A percentile compares a stretch with the other conserved stretches of the same genome.
Evolutionary conservation across 2,329 filamentous ascomycete species (phyloP).

Genomic region (Talaromyces sp.): DNA sequence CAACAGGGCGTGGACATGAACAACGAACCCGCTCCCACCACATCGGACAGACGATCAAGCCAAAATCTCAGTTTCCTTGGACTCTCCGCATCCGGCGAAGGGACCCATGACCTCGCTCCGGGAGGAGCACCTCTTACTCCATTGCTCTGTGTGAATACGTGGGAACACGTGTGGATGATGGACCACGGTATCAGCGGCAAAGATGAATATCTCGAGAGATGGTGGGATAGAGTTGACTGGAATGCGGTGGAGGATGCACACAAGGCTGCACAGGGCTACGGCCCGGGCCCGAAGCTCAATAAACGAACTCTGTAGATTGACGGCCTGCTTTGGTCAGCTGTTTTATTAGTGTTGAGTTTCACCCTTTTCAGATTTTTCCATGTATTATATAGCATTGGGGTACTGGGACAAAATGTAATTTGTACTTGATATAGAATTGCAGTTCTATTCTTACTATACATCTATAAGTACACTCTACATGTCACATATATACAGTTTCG

Average conservation of each 20-base stretch:
- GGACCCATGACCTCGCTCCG: constrained; percentile 39
- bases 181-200: constrained; percentile 81
- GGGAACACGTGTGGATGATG: constrained; percentile 88
- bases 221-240: constrained; percentile 93
- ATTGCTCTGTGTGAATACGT: constrained; percentile 88
- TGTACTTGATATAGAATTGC: constrained; percentile 7
- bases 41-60: constrained; percentile 15
- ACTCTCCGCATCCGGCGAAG: constrained; percentile 6
- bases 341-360: neutral
- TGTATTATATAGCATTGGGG: constrained; percentile 23
- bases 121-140: constrained; percentile 62
- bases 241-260: constrained; percentile 60
- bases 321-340: neutral
- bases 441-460: neutral
- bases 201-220: constrained; percentile 69
- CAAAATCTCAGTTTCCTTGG: constrained; percentile 28
- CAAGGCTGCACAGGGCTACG: constrained; percentile 30
- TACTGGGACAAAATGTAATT: constrained; percentile 13
- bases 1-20: constrained; percentile 55
- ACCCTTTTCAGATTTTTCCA: constrained; percentile 15
- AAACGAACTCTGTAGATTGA: constrained; percentile 10
- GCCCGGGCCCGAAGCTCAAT: neutral
- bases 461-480: neutral
- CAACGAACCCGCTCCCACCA: constrained; percentile 37
- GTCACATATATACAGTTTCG: neutral